A percentile compares a stretch with the other conserved stretches of the same genome.
These are phyloP conservation scores for Pleodorina starrii DNA, from an alignment of 139 green algal species.

Conservation along the genomic window DNA sequence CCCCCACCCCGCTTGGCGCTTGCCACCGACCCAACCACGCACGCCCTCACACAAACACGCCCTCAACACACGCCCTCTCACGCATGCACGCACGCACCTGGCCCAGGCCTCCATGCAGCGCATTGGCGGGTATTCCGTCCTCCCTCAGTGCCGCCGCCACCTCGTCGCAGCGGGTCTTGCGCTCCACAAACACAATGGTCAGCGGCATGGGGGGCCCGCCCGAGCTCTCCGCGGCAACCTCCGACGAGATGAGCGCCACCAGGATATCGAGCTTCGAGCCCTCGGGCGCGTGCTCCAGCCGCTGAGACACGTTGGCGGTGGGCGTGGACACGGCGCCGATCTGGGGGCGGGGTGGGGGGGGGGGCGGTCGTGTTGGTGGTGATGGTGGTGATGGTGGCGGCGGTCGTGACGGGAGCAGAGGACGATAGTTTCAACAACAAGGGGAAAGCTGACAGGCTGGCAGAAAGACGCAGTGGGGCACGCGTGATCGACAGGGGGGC, in stretches of 20 bases:
- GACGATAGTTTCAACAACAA: no score
- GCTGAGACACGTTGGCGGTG: constrained; percentile 85
- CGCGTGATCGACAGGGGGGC: background rate
- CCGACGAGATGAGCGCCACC: constrained; percentile 68
- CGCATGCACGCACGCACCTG: constrained; percentile 60
- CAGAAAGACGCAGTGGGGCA: background rate
- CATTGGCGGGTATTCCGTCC: constrained; percentile 76
- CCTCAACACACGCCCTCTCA: no score
- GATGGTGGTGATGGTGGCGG: no score
- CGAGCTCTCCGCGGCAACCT: background rate
- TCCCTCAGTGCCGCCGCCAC: constrained; percentile 78
- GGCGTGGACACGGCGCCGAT: constrained; percentile 80
- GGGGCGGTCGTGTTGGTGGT: no score
- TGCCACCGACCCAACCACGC: no score
- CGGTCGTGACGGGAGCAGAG: no score
- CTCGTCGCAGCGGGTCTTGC: constrained; percentile 86
- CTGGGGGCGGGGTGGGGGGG: constrained; percentile 18
- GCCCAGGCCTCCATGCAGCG: constrained; percentile 85
- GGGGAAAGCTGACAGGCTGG: background rate
- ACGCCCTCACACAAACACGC: background rate
- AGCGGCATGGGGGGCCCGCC: constrained; percentile 78
- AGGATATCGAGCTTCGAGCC: constrained; percentile 76
- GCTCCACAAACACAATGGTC: constrained; percentile 93
- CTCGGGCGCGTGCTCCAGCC: constrained; percentile 80
- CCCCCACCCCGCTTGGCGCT: no score